Evolutionary conservation across 179 eudicot genomes (phyloP).

Genomic region (Beta macrorhiza): DNA sequence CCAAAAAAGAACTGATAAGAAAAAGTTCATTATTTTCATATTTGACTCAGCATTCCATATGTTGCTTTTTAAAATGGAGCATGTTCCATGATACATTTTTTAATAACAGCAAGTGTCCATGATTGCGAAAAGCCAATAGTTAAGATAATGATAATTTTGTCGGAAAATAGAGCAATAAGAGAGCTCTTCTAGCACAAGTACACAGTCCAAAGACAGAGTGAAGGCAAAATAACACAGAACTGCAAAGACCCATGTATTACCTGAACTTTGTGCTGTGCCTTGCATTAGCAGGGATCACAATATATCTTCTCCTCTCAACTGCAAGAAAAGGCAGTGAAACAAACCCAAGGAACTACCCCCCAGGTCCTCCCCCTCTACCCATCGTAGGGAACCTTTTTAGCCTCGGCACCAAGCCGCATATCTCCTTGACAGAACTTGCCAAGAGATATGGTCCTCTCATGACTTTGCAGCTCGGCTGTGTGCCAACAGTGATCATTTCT

Average conservation of each 20-base stretch:
- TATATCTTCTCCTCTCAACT: conserved; percentile 15
- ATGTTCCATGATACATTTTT: no score
- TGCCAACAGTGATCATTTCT: conserved; percentile 36
- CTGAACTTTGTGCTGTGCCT: conserved; percentile 19
- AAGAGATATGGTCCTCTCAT: conserved; percentile 32
- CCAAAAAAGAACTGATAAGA: no score
- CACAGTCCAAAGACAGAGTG: background rate
- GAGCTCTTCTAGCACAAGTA: background rate
- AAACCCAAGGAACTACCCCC: conserved; percentile 19
- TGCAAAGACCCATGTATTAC: conserved; percentile 13
- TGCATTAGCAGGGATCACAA: conserved; percentile 21
- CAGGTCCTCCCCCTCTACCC: conserved; percentile 36
- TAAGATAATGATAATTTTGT: no score
- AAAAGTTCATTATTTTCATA: no score
- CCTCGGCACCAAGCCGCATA: conserved; percentile 32
- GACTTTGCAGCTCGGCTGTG: conserved; percentile 33
- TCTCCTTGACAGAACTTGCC: conserved; percentile 27
- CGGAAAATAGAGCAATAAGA: no score
- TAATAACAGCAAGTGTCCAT: no score
- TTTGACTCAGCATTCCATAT: no score
- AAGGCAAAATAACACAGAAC: conserved; percentile 3
- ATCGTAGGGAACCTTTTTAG: conserved; percentile 36
- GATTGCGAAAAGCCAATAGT: no score
- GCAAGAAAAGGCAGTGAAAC: background rate
- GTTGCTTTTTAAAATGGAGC: no score